phyloP scores from a whole-genome alignment of 2,329 filamentous ascomycete genomes.

The Achaetomium macrosporum region DNA sequence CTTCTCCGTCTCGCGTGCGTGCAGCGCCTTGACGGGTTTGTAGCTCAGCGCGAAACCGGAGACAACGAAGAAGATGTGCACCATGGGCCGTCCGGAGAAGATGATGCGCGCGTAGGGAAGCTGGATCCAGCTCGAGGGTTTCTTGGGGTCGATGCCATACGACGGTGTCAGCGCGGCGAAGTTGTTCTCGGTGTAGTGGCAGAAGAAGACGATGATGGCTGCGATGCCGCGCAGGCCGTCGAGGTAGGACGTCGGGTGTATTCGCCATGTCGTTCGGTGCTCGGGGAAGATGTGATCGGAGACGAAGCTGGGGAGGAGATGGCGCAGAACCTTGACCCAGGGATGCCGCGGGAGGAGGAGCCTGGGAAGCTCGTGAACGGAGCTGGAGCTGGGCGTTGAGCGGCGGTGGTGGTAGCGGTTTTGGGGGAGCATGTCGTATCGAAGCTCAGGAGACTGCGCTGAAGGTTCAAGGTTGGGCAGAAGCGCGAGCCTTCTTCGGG shows the following conservation, averaged over 20 bases:
- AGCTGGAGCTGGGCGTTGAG: conserved; percentile 3
- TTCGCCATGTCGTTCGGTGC: conserved; percentile 23
- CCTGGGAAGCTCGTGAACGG: neutral
- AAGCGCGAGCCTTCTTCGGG: too few species aligned
- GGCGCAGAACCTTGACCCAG: conserved; percentile 15
- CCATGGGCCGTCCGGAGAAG: conserved; percentile 42
- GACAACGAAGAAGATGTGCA: conserved; percentile 48
- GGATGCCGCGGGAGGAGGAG: neutral
- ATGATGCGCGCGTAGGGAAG: conserved; percentile 40
- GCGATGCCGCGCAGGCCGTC: conserved; percentile 46
- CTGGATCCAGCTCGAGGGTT: conserved; percentile 34
- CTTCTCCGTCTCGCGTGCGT: conserved; percentile 32
- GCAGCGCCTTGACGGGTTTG: conserved; percentile 39
- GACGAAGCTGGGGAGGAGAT: conserved; percentile 32
- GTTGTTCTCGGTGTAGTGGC: conserved; percentile 41
- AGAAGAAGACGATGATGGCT: conserved; percentile 43
- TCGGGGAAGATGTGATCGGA: conserved; percentile 30
- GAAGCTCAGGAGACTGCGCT: too few species aligned
- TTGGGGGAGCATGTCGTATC: too few species aligned
- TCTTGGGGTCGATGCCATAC: conserved; percentile 33
- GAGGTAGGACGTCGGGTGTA: conserved; percentile 42
- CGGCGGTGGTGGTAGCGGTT: conserved; percentile 1
- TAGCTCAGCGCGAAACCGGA: conserved; percentile 44
- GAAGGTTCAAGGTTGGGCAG: too few species aligned
- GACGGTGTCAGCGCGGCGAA: conserved; percentile 30